Evolutionary conservation across 2,329 filamentous ascomycete species (phyloP).

Genomic region (Hypocreales sp.): DNA sequence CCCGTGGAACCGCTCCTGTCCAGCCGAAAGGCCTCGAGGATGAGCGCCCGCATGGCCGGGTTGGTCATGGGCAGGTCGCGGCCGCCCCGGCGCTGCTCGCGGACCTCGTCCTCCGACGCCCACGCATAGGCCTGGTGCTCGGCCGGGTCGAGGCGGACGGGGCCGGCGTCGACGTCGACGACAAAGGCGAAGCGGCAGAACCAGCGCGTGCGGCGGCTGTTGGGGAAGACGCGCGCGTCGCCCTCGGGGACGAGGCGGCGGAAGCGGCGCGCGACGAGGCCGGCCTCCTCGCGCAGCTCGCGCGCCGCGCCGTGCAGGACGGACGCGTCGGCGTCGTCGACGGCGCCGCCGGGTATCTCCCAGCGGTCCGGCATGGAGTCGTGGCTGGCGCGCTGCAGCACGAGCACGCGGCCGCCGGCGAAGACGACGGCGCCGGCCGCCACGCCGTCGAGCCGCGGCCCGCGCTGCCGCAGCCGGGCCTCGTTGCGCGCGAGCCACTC

Average conservation of each 20-base stretch:
- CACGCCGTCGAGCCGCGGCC: slow-evolving; percentile 6
- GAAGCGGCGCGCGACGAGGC: slow-evolving; percentile 13
- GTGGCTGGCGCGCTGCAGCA: slow-evolving; percentile 21
- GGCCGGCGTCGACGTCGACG: slow-evolving; percentile 7
- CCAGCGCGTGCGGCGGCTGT: neutral
- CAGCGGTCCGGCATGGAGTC: slow-evolving; percentile 22
- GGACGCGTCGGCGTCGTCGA: slow-evolving; percentile 18
- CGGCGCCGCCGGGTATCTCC: slow-evolving; percentile 27
- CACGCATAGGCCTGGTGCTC: slow-evolving; percentile 17
- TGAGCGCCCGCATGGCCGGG: neutral
- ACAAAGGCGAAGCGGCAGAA: slow-evolving; percentile 3
- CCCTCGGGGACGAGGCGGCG: slow-evolving; percentile 3
- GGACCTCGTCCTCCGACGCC: slow-evolving; percentile 12
- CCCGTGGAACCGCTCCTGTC: too few species aligned
- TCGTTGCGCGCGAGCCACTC: slow-evolving; percentile 1
- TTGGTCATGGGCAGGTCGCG: neutral
- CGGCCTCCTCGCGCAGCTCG: slow-evolving; percentile 27
- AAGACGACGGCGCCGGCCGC: slow-evolving; percentile 13
- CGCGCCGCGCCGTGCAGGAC: slow-evolving; percentile 21
- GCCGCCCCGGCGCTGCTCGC: neutral
- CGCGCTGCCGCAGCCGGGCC: neutral
- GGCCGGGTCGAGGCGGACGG: slow-evolving; percentile 12
- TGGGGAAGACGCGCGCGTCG: slow-evolving; percentile 1
- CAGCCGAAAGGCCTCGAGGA: slow-evolving; percentile 1
- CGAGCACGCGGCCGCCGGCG: slow-evolving; percentile 12